A percentile compares a stretch with the other conserved stretches of the same genome.
These are phyloP conservation scores for Zygoascus bituminiphila DNA, from an alignment of 805 yeast species.

Conservation along the genomic window DNA sequence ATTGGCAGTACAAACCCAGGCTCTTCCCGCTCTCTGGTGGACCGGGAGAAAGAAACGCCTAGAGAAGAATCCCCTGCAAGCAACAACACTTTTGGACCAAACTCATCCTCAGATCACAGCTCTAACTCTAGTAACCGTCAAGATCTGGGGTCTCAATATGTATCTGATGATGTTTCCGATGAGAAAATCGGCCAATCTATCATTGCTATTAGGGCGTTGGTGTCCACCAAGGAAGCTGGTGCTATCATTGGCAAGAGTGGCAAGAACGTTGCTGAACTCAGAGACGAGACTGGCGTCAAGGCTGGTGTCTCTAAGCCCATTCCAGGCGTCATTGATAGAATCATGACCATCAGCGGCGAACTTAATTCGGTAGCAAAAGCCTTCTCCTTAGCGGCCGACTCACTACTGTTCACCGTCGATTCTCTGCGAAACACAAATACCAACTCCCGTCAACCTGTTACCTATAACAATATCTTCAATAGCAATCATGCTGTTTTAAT, in stretches of 20 bases:
- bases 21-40: neutral
- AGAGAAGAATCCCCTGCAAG: neutral
- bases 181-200: neutral
- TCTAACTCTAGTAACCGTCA: neutral
- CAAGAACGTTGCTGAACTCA: constrained; percentile 60
- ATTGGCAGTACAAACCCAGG: neutral
- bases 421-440: constrained; percentile 33
- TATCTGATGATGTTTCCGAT: neutral
- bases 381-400: constrained; percentile 58
- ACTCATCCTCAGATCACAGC: neutral
- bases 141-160: neutral
- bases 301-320: constrained; percentile 81
- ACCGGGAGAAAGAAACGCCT: neutral
- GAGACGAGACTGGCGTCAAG: constrained; percentile 68
- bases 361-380: constrained; percentile 64
- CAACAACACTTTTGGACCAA: too few relatives aligned
- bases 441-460: neutral
- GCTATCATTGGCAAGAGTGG: constrained; percentile 85
- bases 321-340: constrained; percentile 75
- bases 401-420: constrained; percentile 44
- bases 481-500: neutral
- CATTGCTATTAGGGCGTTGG: constrained; percentile 43
- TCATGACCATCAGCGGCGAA: constrained; percentile 69
- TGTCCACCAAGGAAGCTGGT: constrained; percentile 82
- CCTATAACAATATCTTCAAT: neutral